Evolutionary conservation across 306 rosid genomes (phyloP).

Genomic region (Acacia melanoxylon): DNA sequence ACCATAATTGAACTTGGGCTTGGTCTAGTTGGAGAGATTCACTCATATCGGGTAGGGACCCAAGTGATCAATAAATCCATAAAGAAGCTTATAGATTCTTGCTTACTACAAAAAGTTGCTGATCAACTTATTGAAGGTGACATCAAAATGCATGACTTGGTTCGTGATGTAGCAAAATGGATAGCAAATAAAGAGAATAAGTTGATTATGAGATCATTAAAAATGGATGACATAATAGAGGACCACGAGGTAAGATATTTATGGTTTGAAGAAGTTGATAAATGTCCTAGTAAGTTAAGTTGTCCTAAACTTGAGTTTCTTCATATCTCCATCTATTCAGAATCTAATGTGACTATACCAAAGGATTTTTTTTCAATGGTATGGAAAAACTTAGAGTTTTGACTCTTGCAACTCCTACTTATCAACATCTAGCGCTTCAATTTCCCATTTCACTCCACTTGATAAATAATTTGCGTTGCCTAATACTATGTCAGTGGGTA

Average conservation of each 20-base stretch:
- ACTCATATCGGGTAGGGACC: background rate
- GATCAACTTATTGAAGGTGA: background rate
- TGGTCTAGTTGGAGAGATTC: background rate
- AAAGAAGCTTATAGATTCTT: background rate
- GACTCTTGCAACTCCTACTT: background rate
- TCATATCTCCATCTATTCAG: background rate
- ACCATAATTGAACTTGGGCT: background rate
- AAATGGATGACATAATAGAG: background rate
- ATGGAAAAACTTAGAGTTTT: background rate
- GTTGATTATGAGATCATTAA: background rate
- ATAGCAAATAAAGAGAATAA: background rate
- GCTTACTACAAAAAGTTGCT: background rate
- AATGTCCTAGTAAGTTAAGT: background rate
- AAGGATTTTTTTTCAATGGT: background rate
- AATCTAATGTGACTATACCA: background rate
- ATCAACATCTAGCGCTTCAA: background rate
- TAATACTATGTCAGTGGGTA: rapidly evolving
- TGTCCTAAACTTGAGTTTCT: background rate
- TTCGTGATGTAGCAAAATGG: background rate
- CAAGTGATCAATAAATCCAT: background rate
- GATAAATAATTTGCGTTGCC: background rate
- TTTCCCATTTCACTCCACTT: background rate
- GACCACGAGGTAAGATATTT: background rate
- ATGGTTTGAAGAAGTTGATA: background rate
- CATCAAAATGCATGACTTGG: background rate